Evolutionary conservation across 1,139 yeast genomes (phyloP).

Genomic region (Scheffersomyces quercinus): DNA sequence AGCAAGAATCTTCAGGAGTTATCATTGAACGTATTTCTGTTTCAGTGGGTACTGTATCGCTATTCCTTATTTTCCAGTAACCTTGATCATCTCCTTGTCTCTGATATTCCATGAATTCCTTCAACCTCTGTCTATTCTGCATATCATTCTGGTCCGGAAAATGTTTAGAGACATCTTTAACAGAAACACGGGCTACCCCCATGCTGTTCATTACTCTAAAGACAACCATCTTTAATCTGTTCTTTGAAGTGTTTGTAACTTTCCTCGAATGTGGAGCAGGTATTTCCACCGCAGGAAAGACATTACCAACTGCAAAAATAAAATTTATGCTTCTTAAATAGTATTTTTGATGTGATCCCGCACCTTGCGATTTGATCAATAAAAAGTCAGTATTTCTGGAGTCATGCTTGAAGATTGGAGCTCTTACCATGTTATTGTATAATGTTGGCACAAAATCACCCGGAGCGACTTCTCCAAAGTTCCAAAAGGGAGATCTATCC

Average conservation of each 20-base stretch:
- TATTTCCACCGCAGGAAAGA: constrained; percentile 89
- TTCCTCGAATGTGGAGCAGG: constrained; percentile 98
- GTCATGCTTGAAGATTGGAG: constrained; percentile 91
- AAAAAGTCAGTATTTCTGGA: constrained; percentile 77
- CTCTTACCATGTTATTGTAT: constrained; percentile 88
- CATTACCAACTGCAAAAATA: constrained; percentile 86
- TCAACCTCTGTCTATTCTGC: constrained; percentile 93
- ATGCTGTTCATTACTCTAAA: constrained; percentile 81
- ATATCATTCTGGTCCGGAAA: constrained; percentile 97
- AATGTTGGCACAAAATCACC: constrained; percentile 93
- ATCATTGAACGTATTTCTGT: constrained; percentile 84
- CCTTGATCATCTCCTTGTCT: constrained; percentile 95
- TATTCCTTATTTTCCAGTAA: constrained; percentile 84
- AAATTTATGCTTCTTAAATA: constrained; percentile 66
- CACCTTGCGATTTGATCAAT: constrained; percentile 78
- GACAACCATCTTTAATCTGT: constrained; percentile 90
- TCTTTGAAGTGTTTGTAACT: constrained; percentile 90
- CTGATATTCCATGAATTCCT: constrained; percentile 98
- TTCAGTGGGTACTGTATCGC: constrained; percentile 67
- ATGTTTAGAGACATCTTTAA: constrained; percentile 85
- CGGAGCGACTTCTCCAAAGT: constrained; percentile 93
- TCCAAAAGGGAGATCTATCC: constrained; percentile 98
- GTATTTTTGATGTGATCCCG: constrained; percentile 57
- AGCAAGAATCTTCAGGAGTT: constrained; percentile 86
- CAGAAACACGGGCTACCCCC: constrained; percentile 74